Percentiles rank a stretch among this genome's conserved stretches.
Conservation (phyloP, 1,284 basidiomycete genomes). For the Leccinum fuscescens region DNA sequence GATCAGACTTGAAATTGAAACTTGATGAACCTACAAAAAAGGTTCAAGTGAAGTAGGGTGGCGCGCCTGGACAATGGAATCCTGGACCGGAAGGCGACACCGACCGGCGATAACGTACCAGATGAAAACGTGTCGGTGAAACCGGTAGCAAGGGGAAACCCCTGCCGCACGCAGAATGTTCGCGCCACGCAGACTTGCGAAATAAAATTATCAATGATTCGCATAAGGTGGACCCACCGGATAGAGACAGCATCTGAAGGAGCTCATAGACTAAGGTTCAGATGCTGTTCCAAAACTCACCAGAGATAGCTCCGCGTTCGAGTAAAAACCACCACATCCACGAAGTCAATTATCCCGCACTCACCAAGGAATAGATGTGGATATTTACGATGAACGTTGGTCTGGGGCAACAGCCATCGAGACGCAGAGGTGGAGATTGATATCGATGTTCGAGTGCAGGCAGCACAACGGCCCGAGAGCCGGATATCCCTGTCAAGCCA, state of each 20-base stretch:
- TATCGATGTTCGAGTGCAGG: not conserved
- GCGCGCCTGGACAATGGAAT: not conserved
- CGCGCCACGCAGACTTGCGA: not conserved
- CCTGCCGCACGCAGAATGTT: not conserved
- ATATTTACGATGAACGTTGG: not conserved
- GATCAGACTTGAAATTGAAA: not conserved
- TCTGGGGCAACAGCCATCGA: not conserved
- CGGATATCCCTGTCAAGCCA: not conserved
- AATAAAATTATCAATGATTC: not conserved
- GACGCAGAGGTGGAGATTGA: not conserved
- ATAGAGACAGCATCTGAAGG: not conserved
- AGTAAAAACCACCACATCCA: constrained; percentile 1
- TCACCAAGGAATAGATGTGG: not conserved
- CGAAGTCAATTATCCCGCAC: not conserved
- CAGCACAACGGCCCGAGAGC: not conserved
- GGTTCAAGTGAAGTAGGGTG: not conserved
- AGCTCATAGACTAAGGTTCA: not conserved
- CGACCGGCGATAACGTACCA: not conserved
- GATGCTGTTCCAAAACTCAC: not conserved
- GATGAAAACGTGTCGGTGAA: not conserved
- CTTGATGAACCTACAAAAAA: not conserved
- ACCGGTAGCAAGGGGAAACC: not conserved
- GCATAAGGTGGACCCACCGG: not conserved
- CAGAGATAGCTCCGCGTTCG: not conserved
- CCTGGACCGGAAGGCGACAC: not conserved